Conservation (phyloP, 169 alveolate species). For the Eimeria falciformis region DNA sequence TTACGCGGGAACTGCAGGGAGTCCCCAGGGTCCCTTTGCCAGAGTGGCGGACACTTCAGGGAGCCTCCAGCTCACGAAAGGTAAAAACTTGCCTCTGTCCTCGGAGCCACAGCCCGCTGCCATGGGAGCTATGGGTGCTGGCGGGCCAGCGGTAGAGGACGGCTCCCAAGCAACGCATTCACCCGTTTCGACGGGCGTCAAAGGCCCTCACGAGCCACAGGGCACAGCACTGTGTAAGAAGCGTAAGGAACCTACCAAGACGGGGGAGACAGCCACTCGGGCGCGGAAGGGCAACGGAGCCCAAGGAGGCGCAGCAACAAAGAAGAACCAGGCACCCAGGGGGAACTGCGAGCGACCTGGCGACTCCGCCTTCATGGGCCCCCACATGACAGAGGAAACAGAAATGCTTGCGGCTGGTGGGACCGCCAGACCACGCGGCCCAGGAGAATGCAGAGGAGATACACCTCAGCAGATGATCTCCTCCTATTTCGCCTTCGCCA, state of each 20-base stretch:
- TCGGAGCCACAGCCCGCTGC: neutral
- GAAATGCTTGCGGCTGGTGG: too few relatives aligned
- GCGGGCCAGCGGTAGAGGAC: slow-evolving; percentile 6
- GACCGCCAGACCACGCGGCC: too few relatives aligned
- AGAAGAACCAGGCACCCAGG: slow-evolving; percentile 41
- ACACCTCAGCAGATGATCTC: slow-evolving; percentile 23
- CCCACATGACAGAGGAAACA: too few relatives aligned
- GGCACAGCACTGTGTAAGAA: slow-evolving; percentile 23
- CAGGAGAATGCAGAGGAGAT: neutral
- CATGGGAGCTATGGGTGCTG: slow-evolving; percentile 3
- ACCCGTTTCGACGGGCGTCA: neutral
- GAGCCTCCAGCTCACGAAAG: neutral
- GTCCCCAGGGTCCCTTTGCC: slow-evolving; percentile 1
- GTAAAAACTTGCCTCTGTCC: neutral
- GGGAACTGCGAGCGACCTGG: slow-evolving; percentile 29
- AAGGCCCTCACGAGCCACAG: slow-evolving; percentile 47
- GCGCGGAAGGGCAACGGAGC: slow-evolving; percentile 41
- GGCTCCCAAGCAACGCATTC: neutral
- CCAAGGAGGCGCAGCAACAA: slow-evolving; percentile 14
- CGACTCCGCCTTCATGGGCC: too few relatives aligned
- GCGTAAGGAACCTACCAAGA: slow-evolving; percentile 36
- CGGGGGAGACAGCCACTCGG: slow-evolving; percentile 30
- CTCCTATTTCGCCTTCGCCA: slow-evolving; percentile 19
- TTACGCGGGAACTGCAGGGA: neutral
- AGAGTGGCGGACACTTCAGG: neutral